Evolutionary conservation across 2,329 filamentous ascomycete genomes (phyloP), one percentile per base, ranked within the genome.

Genomic region (Cladobotryum mycophilum): DNA sequence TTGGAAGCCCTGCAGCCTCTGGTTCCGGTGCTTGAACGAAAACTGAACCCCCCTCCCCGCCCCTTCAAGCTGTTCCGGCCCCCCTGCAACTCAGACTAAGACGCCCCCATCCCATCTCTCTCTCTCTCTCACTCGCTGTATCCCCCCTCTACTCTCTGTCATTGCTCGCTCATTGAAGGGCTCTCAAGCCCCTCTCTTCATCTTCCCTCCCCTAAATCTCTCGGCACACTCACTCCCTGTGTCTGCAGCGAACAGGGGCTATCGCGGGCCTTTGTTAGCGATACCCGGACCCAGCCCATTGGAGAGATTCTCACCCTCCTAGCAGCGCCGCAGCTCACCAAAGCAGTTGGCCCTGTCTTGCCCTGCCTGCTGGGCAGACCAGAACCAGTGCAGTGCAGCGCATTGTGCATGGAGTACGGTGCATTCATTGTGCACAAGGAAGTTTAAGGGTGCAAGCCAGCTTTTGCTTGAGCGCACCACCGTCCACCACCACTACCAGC

Each of bases 241-340:
- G 42, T 38, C 37, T 49, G 51, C 51, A 53, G 51, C 46, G 46
- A 25, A 42, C 42, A 36, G 47, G 47, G 46, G 25, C 41, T 44
- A 9, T 44, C 41, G 41, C 41, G 20, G 41, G 41, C 22, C 22
- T 34, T 20, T 22, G 41, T 9, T 25, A 44, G 20, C 41, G 22
- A 44, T 33, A 15, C 18, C 41, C 22, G 22, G 20, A 25, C 41
- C 36, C 36, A 22, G 41, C 25, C 41, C 15, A 33, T 25, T n/a
- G 20, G 12, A 20, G 41, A 33, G 38, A 41, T 41, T 18, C 15
- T 15, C 8, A 20, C 20, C 15, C 17, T 18, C 6, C 6, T 13
- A 41, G 38, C 12, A 17, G 38, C 38, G 17, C 17, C 38, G 17
- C 17, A n/a, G 15, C 15, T 41, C 36, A 17, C 14, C 36, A 12